Conservation (phyloP, 768 basidiomycete genomes). For the Kwoniella europaea region DNA sequence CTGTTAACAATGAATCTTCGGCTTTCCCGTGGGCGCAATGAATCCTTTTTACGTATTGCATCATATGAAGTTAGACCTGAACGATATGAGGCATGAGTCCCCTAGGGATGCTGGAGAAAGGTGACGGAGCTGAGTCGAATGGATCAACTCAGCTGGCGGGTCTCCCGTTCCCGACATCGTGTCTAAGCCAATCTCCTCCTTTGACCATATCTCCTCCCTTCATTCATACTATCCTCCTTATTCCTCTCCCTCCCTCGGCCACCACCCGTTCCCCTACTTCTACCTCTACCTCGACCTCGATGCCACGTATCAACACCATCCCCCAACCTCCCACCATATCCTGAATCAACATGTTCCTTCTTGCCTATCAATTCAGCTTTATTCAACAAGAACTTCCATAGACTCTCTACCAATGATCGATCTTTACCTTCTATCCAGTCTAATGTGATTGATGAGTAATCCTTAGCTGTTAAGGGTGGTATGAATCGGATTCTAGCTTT, state of each 20-base stretch:
- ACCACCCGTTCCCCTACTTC: not conserved
- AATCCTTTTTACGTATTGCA: too few relatives aligned
- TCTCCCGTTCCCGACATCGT: too few relatives aligned
- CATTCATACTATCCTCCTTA: not conserved
- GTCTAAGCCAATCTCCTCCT: not conserved
- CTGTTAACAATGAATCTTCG: too few relatives aligned
- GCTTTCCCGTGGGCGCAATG: too few relatives aligned
- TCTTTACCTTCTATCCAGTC: constrained; percentile 47
- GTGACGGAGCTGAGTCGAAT: too few relatives aligned
- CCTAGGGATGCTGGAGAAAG: too few relatives aligned
- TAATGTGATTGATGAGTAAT: constrained; percentile 10
- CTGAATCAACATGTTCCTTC: constrained; percentile 6
- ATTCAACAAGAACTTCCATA: constrained; percentile 51
- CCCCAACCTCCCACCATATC: constrained; percentile 7
- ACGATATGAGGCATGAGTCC: too few relatives aligned
- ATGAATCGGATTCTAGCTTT: constrained; percentile 23
- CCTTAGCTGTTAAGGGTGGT: constrained; percentile 1
- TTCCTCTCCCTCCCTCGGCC: not conserved
- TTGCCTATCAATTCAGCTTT: constrained; percentile 38
- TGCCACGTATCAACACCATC: constrained; percentile 2
- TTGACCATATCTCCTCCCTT: constrained; percentile 3
- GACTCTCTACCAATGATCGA: constrained; percentile 36
- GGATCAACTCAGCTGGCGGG: too few relatives aligned
- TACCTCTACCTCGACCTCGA: not conserved
- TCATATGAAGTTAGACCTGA: too few relatives aligned